Percentiles rank a stretch among this genome's conserved stretches.
phyloP scores from a whole-genome alignment of 2,329 filamentous ascomycete genomes.

The Nigrospora osmanthi region DNA sequence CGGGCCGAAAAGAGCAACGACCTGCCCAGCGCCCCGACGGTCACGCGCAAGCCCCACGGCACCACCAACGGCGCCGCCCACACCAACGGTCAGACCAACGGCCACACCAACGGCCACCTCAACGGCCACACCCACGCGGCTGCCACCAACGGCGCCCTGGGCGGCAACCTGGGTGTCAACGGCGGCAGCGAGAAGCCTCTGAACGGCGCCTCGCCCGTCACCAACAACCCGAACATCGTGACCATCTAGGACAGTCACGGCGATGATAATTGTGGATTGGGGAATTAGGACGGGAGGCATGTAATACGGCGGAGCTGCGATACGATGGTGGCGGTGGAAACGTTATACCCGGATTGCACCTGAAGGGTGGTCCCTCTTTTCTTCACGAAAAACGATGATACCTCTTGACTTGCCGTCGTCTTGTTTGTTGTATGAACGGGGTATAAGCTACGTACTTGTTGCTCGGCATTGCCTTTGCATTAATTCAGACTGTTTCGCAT shows the following conservation, averaged over 20 bases:
- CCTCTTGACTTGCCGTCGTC: constrained; percentile 1
- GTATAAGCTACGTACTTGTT: too few species aligned
- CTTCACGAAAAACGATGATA: constrained; percentile 1
- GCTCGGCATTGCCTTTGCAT: too few species aligned
- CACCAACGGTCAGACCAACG: neutral
- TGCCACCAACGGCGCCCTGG: neutral
- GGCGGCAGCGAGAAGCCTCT: neutral
- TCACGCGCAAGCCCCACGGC: constrained; percentile 39
- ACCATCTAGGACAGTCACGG: constrained; percentile 2
- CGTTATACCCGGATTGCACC: constrained; percentile 1
- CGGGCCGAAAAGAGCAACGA: constrained; percentile 63
- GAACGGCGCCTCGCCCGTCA: neutral
- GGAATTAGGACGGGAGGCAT: neutral
- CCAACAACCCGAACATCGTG: neutral
- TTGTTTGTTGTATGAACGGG: neutral
- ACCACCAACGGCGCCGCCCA: constrained; percentile 4
- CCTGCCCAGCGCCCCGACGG: constrained; percentile 53
- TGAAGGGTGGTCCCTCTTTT: neutral
- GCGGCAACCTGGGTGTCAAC: neutral
- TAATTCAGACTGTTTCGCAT: too few species aligned
- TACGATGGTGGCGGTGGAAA: neutral
- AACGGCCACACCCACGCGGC: neutral
- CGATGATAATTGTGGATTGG: neutral
- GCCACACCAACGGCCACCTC: neutral
- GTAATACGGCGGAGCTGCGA: neutral